Conservation (phyloP, 2,329 filamentous ascomycete species). For the Alternaria brassicae region DNA sequence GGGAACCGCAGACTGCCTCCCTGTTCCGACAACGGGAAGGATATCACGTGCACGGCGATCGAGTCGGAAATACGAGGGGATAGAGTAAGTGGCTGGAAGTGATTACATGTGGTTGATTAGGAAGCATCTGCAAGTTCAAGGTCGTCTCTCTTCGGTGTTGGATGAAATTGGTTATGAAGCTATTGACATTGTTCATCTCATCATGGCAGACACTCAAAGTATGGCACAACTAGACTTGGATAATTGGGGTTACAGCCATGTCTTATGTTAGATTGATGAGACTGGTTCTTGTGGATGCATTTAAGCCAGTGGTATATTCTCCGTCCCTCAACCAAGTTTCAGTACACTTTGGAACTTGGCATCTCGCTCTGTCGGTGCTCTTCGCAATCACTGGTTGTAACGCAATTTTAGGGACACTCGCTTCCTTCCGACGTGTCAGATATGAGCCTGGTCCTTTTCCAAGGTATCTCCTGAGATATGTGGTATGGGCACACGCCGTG, state of each 20-base stretch:
- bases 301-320: slow-evolving; percentile 16
- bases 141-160: background rate
- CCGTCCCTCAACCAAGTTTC: slow-evolving; percentile 2
- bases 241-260: background rate
- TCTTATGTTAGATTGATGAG: slow-evolving; percentile 1
- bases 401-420: background rate
- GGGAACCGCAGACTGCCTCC: slow-evolving; percentile 7
- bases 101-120: background rate
- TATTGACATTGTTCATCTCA: background rate
- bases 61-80: background rate
- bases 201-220: background rate
- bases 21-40: slow-evolving; percentile 15
- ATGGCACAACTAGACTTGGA: background rate
- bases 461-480: slow-evolving; percentile 5
- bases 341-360: slow-evolving; percentile 13
- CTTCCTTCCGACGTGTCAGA: background rate
- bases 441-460: slow-evolving; percentile 4
- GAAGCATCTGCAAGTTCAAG: background rate
- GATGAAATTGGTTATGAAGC: background rate
- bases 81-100: background rate
- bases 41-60: slow-evolving; percentile 17
- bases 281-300: slow-evolving; percentile 11
- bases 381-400: slow-evolving; percentile 1
- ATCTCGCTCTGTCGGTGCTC: slow-evolving; percentile 2
- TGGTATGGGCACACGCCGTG: background rate